phyloP scores from a whole-genome alignment of 257 asterid species.

The Fraxinus cuspidata region DNA sequence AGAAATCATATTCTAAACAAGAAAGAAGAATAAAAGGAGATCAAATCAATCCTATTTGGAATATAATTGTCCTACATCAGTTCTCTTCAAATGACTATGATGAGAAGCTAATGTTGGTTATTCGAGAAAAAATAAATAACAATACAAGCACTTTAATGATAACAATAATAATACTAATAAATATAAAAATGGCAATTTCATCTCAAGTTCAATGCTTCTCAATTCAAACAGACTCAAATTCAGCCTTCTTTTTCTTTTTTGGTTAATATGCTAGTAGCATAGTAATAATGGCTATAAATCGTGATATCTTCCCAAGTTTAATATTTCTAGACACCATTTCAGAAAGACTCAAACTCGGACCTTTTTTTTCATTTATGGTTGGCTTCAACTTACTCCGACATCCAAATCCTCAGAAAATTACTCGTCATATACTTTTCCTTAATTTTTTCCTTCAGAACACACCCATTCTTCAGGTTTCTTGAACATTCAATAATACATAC shows the following conservation, averaged over 20 bases:
- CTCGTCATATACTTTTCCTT: neutral
- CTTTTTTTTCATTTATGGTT: slow-evolving; percentile 5
- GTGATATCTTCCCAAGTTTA: neutral
- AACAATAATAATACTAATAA: neutral
- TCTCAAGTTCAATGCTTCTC: slow-evolving; percentile 2
- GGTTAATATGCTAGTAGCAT: neutral
- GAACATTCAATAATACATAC: slow-evolving; percentile 13
- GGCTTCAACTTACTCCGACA: slow-evolving; percentile 34
- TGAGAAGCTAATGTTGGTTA: neutral
- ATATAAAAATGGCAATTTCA: slow-evolving; percentile 4
- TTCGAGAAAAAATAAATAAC: neutral
- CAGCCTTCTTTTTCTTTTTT: neutral
- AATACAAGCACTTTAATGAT: neutral
- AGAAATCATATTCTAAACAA: too few species aligned
- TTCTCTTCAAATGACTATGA: neutral
- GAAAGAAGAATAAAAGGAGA: too few species aligned
- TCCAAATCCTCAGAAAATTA: slow-evolving; percentile 9
- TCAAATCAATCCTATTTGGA: too few species aligned
- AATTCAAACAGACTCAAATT: neutral
- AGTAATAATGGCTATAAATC: neutral
- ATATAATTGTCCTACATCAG: neutral
- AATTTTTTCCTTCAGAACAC: neutral
- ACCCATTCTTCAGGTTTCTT: slow-evolving; percentile 13
- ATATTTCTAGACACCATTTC: neutral
- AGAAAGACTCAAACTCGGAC: neutral